phyloP scores from a whole-genome alignment of 1,284 basidiomycete genomes.

The Hortiboletus rubellus region DNA sequence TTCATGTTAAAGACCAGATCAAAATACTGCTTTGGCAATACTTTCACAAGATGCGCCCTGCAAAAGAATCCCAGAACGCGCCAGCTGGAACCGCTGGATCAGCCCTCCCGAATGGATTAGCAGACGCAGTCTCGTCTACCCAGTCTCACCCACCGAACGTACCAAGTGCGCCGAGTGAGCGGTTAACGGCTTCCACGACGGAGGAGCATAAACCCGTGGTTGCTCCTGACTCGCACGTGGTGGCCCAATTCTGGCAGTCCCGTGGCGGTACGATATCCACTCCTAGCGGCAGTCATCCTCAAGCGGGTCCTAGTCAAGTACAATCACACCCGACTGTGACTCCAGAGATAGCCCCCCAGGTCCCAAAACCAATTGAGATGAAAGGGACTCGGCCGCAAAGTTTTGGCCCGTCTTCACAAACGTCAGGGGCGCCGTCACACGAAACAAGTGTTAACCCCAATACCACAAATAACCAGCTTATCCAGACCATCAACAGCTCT shows the following conservation, averaged over 20 bases:
- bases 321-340: slow-evolving; percentile 9
- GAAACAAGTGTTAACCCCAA: slow-evolving; percentile 8
- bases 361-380: slow-evolving; percentile 55
- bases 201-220: slow-evolving; percentile 27
- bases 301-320: slow-evolving; percentile 14
- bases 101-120: slow-evolving; percentile 1
- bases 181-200: background rate
- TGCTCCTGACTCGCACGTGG: slow-evolving; percentile 19
- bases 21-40: slow-evolving; percentile 17
- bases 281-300: background rate
- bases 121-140: slow-evolving; percentile 12
- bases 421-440: slow-evolving; percentile 10
- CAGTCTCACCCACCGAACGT: slow-evolving; percentile 12
- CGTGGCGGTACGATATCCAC: slow-evolving; percentile 20
- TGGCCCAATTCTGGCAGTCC: slow-evolving; percentile 32
- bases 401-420: slow-evolving; percentile 12
- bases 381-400: slow-evolving; percentile 18
- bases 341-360: slow-evolving; percentile 43
- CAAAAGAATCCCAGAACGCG: slow-evolving; percentile 13
- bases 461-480: slow-evolving; percentile 3
- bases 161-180: slow-evolving; percentile 8
- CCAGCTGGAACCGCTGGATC: slow-evolving; percentile 6
- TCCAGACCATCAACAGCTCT: background rate
- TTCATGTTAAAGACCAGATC: slow-evolving; percentile 11
- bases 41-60: slow-evolving; percentile 14